Evolutionary conservation across 371 early-diverging fungal genomes (phyloP).

Genomic region (Coemansia sp.): DNA sequence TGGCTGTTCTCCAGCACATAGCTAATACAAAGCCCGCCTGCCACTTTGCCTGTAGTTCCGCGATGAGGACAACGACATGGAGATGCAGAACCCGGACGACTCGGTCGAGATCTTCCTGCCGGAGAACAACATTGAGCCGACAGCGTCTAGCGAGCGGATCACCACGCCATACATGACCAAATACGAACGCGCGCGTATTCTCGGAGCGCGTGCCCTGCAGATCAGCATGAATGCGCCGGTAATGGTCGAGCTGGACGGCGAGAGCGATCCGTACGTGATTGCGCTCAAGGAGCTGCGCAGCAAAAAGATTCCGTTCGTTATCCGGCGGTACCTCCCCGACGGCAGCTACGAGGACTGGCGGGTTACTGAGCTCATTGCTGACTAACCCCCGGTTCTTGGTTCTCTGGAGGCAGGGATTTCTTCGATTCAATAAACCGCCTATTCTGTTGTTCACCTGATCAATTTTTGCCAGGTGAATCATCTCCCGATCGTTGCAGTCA

Average conservation of each 20-base stretch:
- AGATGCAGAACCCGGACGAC: conserved; percentile 32
- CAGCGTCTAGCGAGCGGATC: conserved; percentile 47
- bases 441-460: no score
- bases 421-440: no score
- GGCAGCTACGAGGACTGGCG: conserved; percentile 98
- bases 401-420: no score
- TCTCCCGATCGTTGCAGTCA: no score
- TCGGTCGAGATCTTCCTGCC: conserved; percentile 44
- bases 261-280: conserved; percentile 97
- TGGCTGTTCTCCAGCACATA: neutral
- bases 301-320: conserved; percentile 93
- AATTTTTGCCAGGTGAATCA: no score
- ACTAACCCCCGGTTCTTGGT: conserved; percentile 15
- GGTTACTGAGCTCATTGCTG: conserved; percentile 85
- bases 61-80: conserved; percentile 27
- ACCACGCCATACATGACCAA: conserved; percentile 99
- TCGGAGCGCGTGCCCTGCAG: conserved; percentile 90
- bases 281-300: conserved; percentile 97
- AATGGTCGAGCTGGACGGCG: conserved; percentile 96
- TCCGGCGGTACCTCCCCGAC: conserved; percentile 96
- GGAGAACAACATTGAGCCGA: conserved; percentile 35
- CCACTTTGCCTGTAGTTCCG: neutral
- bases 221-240: conserved; percentile 98
- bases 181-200: conserved; percentile 97
- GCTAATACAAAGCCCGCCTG: neutral